These are phyloP conservation scores for Phoma herbarum DNA, from an alignment of 2,329 filamentous ascomycete genomes.

Conservation along the genomic window DNA sequence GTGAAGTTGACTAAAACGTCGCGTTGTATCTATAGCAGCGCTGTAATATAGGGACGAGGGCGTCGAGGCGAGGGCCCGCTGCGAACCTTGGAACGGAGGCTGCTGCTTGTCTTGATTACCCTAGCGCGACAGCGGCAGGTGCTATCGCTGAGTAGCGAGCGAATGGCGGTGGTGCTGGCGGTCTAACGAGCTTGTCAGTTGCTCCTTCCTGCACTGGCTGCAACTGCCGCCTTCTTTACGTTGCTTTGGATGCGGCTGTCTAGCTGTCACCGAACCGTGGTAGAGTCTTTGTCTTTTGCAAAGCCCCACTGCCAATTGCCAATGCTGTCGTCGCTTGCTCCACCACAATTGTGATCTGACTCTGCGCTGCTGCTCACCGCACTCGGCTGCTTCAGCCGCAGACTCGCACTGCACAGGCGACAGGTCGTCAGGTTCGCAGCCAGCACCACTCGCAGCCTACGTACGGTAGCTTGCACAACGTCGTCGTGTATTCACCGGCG, in stretches of 20 bases:
- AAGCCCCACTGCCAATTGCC: not conserved
- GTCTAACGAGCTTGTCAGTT: not conserved
- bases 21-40: conserved; percentile 27
- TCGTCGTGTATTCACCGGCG: conserved; percentile 26
- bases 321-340: conserved; percentile 24
- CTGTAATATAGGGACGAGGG: conserved; percentile 11
- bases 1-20: conserved; percentile 21
- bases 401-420: not conserved
- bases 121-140: conserved; percentile 15
- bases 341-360: conserved; percentile 22
- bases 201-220: not conserved
- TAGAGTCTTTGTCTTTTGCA: not conserved
- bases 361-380: conserved; percentile 5
- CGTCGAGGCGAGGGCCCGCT: conserved; percentile 7
- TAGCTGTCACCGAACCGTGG: not conserved
- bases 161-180: not conserved
- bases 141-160: not conserved
- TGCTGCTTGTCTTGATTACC: conserved; percentile 2
- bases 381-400: conserved; percentile 14
- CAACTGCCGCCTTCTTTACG: not conserved
- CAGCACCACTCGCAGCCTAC: not conserved
- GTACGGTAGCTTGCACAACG: conserved; percentile 17
- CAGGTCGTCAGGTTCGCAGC: conserved; percentile 3
- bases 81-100: conserved; percentile 14
- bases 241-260: not conserved